phyloP scores from a whole-genome alignment of 2,329 filamentous ascomycete genomes.

The Reticulascus tulasneorum region DNA sequence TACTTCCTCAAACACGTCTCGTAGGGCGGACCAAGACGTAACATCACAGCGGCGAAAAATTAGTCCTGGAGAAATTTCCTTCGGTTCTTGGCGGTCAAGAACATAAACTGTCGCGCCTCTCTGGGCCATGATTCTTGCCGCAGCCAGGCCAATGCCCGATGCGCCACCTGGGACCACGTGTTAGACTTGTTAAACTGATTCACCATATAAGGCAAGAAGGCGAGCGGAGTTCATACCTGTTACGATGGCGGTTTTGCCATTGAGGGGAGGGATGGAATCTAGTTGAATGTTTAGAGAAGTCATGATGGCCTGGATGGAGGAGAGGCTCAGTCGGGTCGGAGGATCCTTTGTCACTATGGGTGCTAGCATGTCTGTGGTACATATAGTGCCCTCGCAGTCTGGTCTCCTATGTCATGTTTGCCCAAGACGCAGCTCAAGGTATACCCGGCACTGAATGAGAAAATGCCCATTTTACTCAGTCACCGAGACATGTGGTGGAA shows the following conservation, averaged over 20 bases:
- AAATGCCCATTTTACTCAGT: too few species aligned
- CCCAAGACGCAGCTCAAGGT: too few species aligned
- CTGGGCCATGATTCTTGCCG: slow-evolving; percentile 21
- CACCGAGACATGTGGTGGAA: too few species aligned
- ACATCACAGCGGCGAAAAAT: slow-evolving; percentile 22
- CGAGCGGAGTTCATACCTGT: background rate
- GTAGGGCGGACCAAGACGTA: slow-evolving; percentile 21
- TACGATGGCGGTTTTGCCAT: slow-evolving; percentile 1
- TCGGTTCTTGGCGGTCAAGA: slow-evolving; percentile 20
- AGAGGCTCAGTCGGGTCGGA: too few species aligned
- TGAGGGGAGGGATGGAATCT: background rate
- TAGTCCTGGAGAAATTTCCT: slow-evolving; percentile 13
- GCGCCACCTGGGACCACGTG: slow-evolving; percentile 1
- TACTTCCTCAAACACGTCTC: slow-evolving; percentile 16
- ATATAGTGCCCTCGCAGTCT: too few species aligned
- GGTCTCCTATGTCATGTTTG: too few species aligned
- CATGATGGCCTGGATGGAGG: background rate
- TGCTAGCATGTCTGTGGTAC: too few species aligned
- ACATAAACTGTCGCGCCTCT: slow-evolving; percentile 24
- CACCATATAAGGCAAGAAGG: slow-evolving; percentile 1
- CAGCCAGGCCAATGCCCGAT: slow-evolving; percentile 29
- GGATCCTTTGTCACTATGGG: too few species aligned
- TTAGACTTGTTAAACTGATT: too few species aligned
- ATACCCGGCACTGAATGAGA: too few species aligned
- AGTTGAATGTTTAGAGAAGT: slow-evolving; percentile 1